Evolutionary conservation across 495 filamentous ascomycete genomes (phyloP), one percentile per base, ranked within the genome.

Genomic region (Xylaria nigripes): DNA sequence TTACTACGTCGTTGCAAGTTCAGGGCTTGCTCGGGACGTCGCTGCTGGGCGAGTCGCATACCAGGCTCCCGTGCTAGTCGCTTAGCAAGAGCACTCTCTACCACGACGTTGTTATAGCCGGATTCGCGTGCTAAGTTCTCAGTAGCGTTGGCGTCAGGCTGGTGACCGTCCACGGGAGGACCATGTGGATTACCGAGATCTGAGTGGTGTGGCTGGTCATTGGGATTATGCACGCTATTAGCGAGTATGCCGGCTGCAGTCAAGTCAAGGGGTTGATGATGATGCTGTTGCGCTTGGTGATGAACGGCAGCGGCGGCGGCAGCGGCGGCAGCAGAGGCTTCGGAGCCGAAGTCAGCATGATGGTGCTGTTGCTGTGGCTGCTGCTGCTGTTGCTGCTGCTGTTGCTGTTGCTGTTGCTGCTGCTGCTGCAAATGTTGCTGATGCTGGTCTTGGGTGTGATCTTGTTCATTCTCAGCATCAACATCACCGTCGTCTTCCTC

Each of bases 81-180:
- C 64, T 76, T 75, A 6, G 71, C 73, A 1, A 77, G 59, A 0
- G 72, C 70, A 57, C 74, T 77, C 58, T 77, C 73, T 22, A 76
- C 60, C 15, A 66, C 64, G 7, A 77, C 61, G n/a, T 64, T 55
- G 8, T 30, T 23, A 43, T 76, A 74, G 13, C 73, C 73, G 1
- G 70, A 73, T 23, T 72, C 64, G 2, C 57, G 61, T 12, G 74
- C 73, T 10, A 74, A 43, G 7, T 67, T 67, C 51, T 74, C 69
- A 3, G 73, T 75, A 2, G 68, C 71, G 45, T 64, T 59, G 29
- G 61, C 54, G 2, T 63, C 64, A 18, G 68, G 54, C 22, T 25
- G 45, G 0, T 48, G 59, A 15, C 36, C 54, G 5, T 56, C 57
- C 51, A 62, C 45, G 10, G 59, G 62, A 62, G 63, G 49, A 12